Conservation (phyloP, 2,329 filamentous ascomycete species). For the Hypoxylon sp. region DNA sequence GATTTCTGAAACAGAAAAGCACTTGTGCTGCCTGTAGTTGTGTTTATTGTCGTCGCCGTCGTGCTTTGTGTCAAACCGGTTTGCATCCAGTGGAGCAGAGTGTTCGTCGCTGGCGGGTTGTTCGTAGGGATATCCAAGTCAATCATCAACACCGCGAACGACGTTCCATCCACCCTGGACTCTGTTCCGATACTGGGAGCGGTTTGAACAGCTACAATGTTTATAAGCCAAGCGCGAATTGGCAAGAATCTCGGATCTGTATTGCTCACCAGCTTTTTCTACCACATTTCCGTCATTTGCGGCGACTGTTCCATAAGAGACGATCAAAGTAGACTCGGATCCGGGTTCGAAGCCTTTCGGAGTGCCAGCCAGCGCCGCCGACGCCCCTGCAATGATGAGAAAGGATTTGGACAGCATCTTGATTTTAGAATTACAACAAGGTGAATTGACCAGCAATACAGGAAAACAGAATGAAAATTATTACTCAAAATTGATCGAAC, state of each 20-base stretch:
- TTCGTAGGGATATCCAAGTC: conserved; percentile 65
- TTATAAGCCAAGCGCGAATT: conserved; percentile 29
- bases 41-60: conserved; percentile 44
- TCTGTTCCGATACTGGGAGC: conserved; percentile 57
- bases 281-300: conserved; percentile 59
- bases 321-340: conserved; percentile 57
- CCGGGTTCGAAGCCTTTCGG: conserved; percentile 60
- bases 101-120: conserved; percentile 56
- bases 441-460: conserved; percentile 45
- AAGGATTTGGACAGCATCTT: conserved; percentile 56
- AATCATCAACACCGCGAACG: conserved; percentile 61
- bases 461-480: conserved; percentile 20
- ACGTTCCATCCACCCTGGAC: conserved; percentile 57
- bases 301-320: conserved; percentile 57
- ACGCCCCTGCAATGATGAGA: conserved; percentile 53
- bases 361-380: conserved; percentile 58
- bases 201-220: conserved; percentile 51
- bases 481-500: conserved; percentile 24
- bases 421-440: conserved; percentile 22
- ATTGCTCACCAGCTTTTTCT: conserved; percentile 54
- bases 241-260: conserved; percentile 3
- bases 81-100: conserved; percentile 62
- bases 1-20: conserved; percentile 47
- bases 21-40: conserved; percentile 42
- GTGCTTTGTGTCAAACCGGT: conserved; percentile 55